A percentile compares a stretch with the other conserved stretches of the same genome.
These are phyloP conservation scores for Backusella tarrabulga DNA, from an alignment of 192 early-diverging fungal genomes.

Conservation along the genomic window DNA sequence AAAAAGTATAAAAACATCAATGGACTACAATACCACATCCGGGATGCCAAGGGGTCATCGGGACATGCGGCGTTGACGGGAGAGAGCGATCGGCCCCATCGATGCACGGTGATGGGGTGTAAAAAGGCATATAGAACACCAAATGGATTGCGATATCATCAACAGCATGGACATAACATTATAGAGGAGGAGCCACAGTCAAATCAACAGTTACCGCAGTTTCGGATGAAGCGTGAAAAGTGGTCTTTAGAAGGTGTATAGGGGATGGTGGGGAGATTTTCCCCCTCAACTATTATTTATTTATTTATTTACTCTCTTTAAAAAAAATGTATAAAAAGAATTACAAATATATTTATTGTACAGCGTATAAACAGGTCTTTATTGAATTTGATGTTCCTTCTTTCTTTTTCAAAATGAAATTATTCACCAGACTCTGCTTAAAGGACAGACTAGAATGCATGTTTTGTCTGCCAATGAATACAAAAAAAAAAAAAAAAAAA, in stretches of 20 bases:
- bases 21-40: slow-evolving; percentile 79
- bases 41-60: slow-evolving; percentile 49
- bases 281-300: background rate
- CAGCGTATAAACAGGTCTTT: too few relatives aligned
- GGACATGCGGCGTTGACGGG: slow-evolving; percentile 15
- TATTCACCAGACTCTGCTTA: too few relatives aligned
- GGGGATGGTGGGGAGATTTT: too few relatives aligned
- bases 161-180: slow-evolving; percentile 23
- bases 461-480: too few relatives aligned
- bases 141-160: slow-evolving; percentile 42
- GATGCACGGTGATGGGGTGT: slow-evolving; percentile 30
- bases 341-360: too few relatives aligned
- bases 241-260: background rate
- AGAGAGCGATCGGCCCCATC: slow-evolving; percentile 20
- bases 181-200: background rate
- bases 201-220: background rate
- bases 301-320: background rate
- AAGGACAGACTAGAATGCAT: too few relatives aligned
- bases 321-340: too few relatives aligned
- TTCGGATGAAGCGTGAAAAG: background rate
- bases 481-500: too few relatives aligned
- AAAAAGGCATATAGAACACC: slow-evolving; percentile 34
- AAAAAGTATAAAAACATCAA: slow-evolving; percentile 83
- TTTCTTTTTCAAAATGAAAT: too few relatives aligned
- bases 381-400: too few relatives aligned